Percentiles rank a stretch among this genome's conserved stretches.
phyloP scores from a whole-genome alignment of 2,329 filamentous ascomycete species.

The Colletotrichum lupini region DNA sequence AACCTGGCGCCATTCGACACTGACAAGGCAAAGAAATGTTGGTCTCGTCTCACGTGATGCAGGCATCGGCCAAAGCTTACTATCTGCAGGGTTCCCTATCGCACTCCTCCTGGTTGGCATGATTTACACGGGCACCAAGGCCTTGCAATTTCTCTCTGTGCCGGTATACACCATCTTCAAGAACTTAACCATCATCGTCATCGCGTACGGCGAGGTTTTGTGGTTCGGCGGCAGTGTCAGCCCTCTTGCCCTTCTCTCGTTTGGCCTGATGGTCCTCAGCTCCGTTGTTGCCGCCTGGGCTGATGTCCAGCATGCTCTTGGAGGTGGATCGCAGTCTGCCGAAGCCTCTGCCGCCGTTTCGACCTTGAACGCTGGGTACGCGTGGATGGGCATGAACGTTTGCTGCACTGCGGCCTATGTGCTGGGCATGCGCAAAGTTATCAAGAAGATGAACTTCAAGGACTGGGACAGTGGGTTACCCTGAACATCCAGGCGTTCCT shows the following conservation, averaged over 20 bases:
- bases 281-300: constrained; percentile 97
- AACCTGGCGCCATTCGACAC: constrained; percentile 84
- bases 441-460: constrained; percentile 99
- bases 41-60: constrained; percentile 43
- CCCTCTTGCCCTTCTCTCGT: constrained; percentile 88
- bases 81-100: constrained; percentile 87
- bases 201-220: constrained; percentile 96
- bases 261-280: constrained; percentile 95
- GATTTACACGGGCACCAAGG: constrained; percentile 98
- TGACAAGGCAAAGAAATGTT: constrained; percentile 94
- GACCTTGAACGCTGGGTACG: constrained; percentile 92
- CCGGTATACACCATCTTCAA: constrained; percentile 99
- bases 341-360: constrained; percentile 82
- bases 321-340: constrained; percentile 62
- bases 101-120: constrained; percentile 96
- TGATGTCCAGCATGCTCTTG: constrained; percentile 87
- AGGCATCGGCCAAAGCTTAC: constrained; percentile 36
- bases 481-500: not conserved
- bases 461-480: constrained; percentile 92
- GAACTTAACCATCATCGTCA: constrained; percentile 98
- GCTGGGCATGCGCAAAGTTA: constrained; percentile 95
- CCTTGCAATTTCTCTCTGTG: constrained; percentile 94
- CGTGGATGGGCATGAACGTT: constrained; percentile 98
- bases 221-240: constrained; percentile 97
- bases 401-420: constrained; percentile 93